Percentiles rank a stretch among this genome's conserved stretches.
Conservation (phyloP, 2,329 filamentous ascomycete genomes). For the Rhytidhysteron rufulum region DNA sequence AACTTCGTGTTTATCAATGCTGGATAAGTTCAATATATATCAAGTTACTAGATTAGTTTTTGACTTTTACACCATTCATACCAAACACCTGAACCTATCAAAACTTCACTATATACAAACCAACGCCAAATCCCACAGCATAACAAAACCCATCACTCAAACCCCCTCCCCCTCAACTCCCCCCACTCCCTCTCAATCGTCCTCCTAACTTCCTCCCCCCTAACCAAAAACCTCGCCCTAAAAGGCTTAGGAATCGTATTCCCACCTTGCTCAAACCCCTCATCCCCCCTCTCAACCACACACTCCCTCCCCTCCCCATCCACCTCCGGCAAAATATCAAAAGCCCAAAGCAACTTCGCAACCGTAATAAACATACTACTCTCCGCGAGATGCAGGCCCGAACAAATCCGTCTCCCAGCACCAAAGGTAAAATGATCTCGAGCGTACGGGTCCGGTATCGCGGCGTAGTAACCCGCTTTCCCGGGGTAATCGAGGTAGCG, state of each 20-base stretch:
- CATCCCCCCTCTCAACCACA: background rate
- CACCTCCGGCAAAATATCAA: background rate
- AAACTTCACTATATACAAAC: no score
- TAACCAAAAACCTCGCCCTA: background rate
- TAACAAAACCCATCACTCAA: background rate
- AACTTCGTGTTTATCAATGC: no score
- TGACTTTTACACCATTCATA: no score
- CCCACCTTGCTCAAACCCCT: background rate
- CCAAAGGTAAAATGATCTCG: conserved; percentile 18
- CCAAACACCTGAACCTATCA: no score
- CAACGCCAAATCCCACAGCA: no score
- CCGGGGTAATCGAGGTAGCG: conserved; percentile 15
- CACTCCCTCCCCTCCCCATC: background rate
- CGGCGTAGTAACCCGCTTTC: conserved; percentile 14
- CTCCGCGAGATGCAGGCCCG: conserved; percentile 15
- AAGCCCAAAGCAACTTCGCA: conserved; percentile 2
- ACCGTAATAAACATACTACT: conserved; percentile 10
- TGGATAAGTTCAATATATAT: no score
- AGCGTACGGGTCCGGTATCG: conserved; percentile 13
- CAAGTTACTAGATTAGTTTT: no score
- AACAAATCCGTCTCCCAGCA: conserved; percentile 14
- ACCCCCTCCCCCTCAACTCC: background rate
- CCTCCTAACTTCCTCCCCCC: background rate
- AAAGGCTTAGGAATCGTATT: background rate
- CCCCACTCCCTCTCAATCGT: background rate